These are phyloP conservation scores for Ramaria rubella DNA, from an alignment of 768 basidiomycete species.

Conservation along the genomic window DNA sequence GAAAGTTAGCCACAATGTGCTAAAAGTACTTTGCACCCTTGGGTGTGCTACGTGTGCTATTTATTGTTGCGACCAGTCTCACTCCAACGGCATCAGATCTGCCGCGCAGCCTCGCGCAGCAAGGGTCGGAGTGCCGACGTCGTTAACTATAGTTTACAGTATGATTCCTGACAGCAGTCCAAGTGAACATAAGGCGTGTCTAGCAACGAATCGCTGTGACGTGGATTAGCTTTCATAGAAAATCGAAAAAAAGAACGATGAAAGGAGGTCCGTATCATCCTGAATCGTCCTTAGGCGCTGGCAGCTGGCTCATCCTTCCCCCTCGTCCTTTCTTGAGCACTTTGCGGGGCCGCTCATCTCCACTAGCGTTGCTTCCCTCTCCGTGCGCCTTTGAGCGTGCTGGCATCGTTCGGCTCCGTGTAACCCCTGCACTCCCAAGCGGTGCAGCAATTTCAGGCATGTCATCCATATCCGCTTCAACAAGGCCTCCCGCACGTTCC, in stretches of 20 bases:
- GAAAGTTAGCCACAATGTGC: no score
- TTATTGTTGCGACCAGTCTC: no score
- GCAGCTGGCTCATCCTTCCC: neutral
- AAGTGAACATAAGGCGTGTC: neutral
- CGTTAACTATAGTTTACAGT: neutral
- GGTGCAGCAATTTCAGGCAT: neutral
- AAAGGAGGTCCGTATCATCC: constrained; percentile 2
- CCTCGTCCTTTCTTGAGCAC: constrained; percentile 5
- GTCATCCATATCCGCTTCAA: neutral
- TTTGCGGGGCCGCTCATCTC: constrained; percentile 8
- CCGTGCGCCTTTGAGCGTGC: constrained; percentile 24
- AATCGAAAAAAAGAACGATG: neutral
- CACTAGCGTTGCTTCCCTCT: neutral
- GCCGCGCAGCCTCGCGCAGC: no score
- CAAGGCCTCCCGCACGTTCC: neutral
- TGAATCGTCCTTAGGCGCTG: constrained; percentile 2
- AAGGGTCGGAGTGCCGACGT: neutral
- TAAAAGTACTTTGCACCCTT: no score
- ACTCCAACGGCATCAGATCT: no score
- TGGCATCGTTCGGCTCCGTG: constrained; percentile 63
- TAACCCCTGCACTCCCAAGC: constrained; percentile 35
- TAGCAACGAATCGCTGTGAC: no score
- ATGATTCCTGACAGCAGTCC: neutral
- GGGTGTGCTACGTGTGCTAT: no score
- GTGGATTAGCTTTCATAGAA: neutral